Percentiles rank a stretch among this genome's conserved stretches.
Conservation (phyloP, 805 yeast species). For the Isabelozyma rhagii region DNA sequence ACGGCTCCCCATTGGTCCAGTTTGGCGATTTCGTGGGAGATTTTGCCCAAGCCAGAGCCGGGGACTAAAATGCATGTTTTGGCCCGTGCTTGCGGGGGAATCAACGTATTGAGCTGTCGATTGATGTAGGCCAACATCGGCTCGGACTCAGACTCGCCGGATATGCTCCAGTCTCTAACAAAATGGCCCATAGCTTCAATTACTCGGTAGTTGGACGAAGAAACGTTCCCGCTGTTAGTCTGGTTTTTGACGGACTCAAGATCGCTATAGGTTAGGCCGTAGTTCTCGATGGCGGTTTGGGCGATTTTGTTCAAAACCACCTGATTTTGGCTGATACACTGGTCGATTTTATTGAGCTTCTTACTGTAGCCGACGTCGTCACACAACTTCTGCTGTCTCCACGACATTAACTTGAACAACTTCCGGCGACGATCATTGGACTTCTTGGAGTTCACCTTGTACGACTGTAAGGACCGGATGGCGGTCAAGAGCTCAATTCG, state of each 20-base stretch:
- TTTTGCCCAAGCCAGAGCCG: conserved; percentile 83
- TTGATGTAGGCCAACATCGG: conserved; percentile 55
- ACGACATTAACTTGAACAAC: conserved; percentile 45
- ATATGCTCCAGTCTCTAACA: conserved; percentile 71
- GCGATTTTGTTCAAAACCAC: conserved; percentile 45
- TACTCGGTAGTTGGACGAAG: conserved; percentile 31
- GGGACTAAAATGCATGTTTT: conserved; percentile 67
- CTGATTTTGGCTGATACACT: conserved; percentile 46
- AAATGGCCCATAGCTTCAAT: conserved; percentile 73
- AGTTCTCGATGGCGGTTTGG: conserved; percentile 32
- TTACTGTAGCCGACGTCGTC: conserved; percentile 50
- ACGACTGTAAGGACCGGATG: conserved; percentile 45
- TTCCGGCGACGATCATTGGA: conserved; percentile 46
- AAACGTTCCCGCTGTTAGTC: conserved; percentile 5
- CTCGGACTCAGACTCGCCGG: conserved; percentile 45
- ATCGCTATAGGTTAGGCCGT: conserved; percentile 44
- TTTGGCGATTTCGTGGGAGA: conserved; percentile 60
- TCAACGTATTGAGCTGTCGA: conserved; percentile 33
- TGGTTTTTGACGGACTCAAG: conserved; percentile 15
- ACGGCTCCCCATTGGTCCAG: conserved; percentile 46
- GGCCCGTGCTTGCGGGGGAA: conserved; percentile 22
- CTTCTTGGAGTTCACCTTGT: conserved; percentile 33
- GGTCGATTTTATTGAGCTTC: conserved; percentile 51
- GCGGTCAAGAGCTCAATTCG: conserved; percentile 38
- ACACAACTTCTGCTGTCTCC: conserved; percentile 56